Base-by-base conservation (phyloP, 768 basidiomycete genomes). In the Daedaleopsis sinensis region DNA sequence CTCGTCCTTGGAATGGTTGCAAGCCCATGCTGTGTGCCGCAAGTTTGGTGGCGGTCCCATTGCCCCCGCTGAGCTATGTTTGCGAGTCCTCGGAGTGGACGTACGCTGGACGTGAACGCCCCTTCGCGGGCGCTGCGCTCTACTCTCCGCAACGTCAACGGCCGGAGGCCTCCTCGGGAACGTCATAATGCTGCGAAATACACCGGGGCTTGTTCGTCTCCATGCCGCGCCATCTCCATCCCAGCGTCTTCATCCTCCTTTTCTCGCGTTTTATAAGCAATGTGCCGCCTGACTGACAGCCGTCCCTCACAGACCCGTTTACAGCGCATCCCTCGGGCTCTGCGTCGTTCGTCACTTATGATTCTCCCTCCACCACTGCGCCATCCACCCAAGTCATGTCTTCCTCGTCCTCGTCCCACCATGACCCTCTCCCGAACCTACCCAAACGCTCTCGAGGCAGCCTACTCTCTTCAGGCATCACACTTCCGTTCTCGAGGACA, bases 241-340 rank as follows among this genome's bases (percentile, higher is more conserved):
- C 36, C 38, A 36, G 38, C 52, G 37, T 48, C 48, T 37, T 16
- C 47, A 15, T 13, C 39, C 39, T 18, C 19, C n/a, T 39, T 43
- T 53, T 12, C 44, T 39, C 59, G 35, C 54, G 32, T 62, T n/a
- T 58, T 52, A 57, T 57, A 43, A 50, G 57, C 23, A 36, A 24
- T 44, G 43, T 16, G 27, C 54, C 36, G 21, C 43, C 43, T 56
- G 44, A 58, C 43, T 56, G 44, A 58, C 59, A 42, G 54, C 51
- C 43, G 42, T 55, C 51, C 48, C 21, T 24, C 19, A 9, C 59
- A 56, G 71, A 72, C 61, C 71, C 71, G 12, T 72, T 72, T 49
- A 70, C 69, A 6, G 69, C 68, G 16, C 68, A 69, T 49, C 66
- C 71, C 24, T 57, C 62, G 7, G 65, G 65, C 42, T 64, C 71